These are phyloP conservation scores for Stagonosporopsis cucurbitacearum DNA, from an alignment of 2,329 filamentous ascomycete genomes.

Conservation along the genomic window DNA sequence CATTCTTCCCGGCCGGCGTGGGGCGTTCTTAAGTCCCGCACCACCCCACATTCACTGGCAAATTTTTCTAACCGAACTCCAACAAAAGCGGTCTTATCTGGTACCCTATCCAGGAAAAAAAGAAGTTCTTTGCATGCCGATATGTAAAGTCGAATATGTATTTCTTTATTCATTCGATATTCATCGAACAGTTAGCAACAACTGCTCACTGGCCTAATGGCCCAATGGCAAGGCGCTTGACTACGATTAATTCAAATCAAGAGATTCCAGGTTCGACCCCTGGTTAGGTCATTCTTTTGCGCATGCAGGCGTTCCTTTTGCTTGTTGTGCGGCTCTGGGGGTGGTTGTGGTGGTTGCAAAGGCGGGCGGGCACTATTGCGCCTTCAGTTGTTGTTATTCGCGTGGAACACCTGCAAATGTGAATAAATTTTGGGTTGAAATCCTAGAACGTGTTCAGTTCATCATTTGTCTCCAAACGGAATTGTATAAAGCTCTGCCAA, in stretches of 20 bases:
- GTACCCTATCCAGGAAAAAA: too few relatives aligned
- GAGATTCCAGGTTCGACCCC: constrained; percentile 39
- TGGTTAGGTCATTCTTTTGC: constrained; percentile 18
- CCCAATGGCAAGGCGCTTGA: constrained; percentile 66
- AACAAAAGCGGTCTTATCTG: too few relatives aligned
- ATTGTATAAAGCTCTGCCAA: too few relatives aligned
- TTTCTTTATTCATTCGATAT: too few relatives aligned
- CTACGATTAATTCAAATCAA: constrained; percentile 53
- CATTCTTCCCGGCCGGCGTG: too few relatives aligned
- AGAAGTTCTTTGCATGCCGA: too few relatives aligned
- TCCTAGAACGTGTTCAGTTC: background rate
- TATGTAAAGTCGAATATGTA: too few relatives aligned
- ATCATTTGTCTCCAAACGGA: too few relatives aligned
- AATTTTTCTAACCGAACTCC: too few relatives aligned
- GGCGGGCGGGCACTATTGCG: background rate
- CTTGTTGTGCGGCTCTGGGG: background rate
- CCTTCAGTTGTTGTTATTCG: background rate
- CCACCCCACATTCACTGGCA: too few relatives aligned
- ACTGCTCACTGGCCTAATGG: constrained; percentile 47
- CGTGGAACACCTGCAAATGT: background rate
- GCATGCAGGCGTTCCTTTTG: background rate
- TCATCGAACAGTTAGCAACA: constrained; percentile 13
- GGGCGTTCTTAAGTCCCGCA: too few relatives aligned
- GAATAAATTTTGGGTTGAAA: background rate
- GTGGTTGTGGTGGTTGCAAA: background rate